Base-by-base conservation (phyloP, 257 asterid species). In the Lavandula angustifolia region DNA sequence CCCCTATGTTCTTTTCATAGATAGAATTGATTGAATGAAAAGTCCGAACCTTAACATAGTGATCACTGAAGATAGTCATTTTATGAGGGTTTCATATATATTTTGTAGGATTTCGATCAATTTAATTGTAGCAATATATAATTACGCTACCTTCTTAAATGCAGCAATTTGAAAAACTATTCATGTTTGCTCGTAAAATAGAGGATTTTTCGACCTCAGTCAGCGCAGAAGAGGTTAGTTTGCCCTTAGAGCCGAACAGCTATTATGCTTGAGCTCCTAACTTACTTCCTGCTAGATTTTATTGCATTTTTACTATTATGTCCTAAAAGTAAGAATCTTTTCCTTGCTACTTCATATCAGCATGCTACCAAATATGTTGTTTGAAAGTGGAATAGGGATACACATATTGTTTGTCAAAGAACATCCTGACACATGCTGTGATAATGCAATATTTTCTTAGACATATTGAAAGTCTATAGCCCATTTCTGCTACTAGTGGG, bases 101-200 rank as follows among this genome's bases (percentile, higher is more conserved):
- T 8, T 8, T 41, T 46, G 22, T 46, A 41, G 46, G 27, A 58
- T 49, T 50, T 16, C 60, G 22, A 51, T 55, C 52, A 41, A 3
- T 62, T 51, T 32, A 29, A 38, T 64, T 66, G 60, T 44, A 48
- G 35, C 49, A 69, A 35, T 62, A 42, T 22, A 50, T 35, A 62
- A 6, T 71, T 44, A 48, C 55, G 38, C 58, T 62, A 52, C 44
- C 53, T 37, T 55, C 32, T 56, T 34, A 46, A 72, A 33, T 69
- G 83, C 95, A 94, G 99, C 97, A 90, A 87, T 94, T 94, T 73
- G 99, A 94, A 69, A 74, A 89, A 38, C 85, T 94, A 47, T 90
- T 94, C 85, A 95, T 84, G 69, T 87, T 94, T 78, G 97, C 96
- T 66, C 88, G 95, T 64, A 90, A 78, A 78, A 86, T 94, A 64